These are phyloP conservation scores for Heterobasidion parviporum DNA, from an alignment of 1,284 basidiomycete genomes.

Conservation along the genomic window DNA sequence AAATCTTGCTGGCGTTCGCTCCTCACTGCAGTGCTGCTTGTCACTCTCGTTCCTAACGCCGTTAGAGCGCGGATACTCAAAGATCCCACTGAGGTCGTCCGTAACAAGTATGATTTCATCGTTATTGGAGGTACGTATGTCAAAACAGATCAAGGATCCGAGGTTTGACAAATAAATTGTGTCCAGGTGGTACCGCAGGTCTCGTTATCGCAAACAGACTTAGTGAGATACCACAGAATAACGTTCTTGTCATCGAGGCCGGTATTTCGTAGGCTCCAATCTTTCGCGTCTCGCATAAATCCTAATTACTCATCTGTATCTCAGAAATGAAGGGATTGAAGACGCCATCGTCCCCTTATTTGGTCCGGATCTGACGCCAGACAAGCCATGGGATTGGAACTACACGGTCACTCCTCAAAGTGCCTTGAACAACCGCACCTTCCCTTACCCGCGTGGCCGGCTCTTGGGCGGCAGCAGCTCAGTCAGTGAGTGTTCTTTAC, in stretches of 20 bases:
- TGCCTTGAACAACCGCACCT: conserved; percentile 19
- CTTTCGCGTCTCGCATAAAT: too few relatives aligned
- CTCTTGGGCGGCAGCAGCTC: conserved; percentile 29
- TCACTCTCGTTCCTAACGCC: neutral
- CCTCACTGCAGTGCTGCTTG: too few relatives aligned
- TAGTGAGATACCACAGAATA: conserved; percentile 1
- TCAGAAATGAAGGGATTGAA: neutral
- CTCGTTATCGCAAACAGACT: conserved; percentile 4
- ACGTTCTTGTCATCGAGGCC: conserved; percentile 7
- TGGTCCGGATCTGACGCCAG: neutral
- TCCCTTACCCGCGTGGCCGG: conserved; percentile 23
- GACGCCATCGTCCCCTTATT: neutral
- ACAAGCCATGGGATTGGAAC: conserved; percentile 17
- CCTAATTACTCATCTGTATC: neutral
- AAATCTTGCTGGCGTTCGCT: too few relatives aligned
- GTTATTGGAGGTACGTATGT: conserved; percentile 5
- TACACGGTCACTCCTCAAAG: conserved; percentile 23
- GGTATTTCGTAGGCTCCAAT: conserved; percentile 1
- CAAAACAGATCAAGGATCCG: neutral
- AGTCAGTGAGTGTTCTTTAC: conserved; percentile 20
- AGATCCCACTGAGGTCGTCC: neutral
- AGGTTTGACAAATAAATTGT: neutral
- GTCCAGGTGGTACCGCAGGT: conserved; percentile 6
- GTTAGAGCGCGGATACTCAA: neutral
- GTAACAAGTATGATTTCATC: conserved; percentile 6